phyloP scores from a whole-genome alignment of 2,329 filamentous ascomycete species.

The Chaetomium sp. region DNA sequence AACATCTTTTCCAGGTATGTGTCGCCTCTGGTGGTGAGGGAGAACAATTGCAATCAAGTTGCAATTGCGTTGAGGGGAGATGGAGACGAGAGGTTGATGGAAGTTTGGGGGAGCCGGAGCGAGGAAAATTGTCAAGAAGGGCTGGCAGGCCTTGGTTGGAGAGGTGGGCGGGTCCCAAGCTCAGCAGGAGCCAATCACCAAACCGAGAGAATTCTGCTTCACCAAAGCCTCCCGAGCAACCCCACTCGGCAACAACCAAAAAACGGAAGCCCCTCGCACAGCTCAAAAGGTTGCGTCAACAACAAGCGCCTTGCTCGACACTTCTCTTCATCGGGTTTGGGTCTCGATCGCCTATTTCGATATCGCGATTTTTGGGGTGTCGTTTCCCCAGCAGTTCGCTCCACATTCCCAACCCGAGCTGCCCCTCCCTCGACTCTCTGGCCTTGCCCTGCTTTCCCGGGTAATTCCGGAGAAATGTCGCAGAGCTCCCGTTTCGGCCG shows the following conservation, averaged over 20 bases:
- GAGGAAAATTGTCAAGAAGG: conserved; percentile 39
- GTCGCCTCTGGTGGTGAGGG: conserved; percentile 53
- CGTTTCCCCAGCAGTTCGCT: not conserved
- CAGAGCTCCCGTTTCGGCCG: conserved; percentile 24
- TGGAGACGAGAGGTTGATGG: conserved; percentile 53
- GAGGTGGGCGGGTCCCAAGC: conserved; percentile 32
- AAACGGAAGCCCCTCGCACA: conserved; percentile 19
- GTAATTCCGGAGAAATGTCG: conserved; percentile 34
- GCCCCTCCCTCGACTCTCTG: not conserved
- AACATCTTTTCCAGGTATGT: conserved; percentile 74
- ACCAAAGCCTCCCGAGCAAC: conserved; percentile 31
- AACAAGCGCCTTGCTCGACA: not conserved
- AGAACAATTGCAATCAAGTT: conserved; percentile 63
- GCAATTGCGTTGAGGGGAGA: conserved; percentile 66
- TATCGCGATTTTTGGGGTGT: not conserved
- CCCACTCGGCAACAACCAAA: conserved; percentile 30
- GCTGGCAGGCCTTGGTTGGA: conserved; percentile 36
- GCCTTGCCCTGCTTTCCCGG: conserved; percentile 25
- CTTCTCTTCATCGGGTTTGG: not conserved
- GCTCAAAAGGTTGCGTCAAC: conserved; percentile 3
- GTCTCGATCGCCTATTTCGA: not conserved
- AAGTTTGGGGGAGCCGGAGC: conserved; percentile 39
- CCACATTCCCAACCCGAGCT: not conserved
- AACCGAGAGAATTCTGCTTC: conserved; percentile 36
- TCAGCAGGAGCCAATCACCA: conserved; percentile 32